Evolutionary conservation across 1,284 basidiomycete genomes (phyloP), one percentile per base, ranked within the genome.

Genomic region (Stygiomarasmius scandens): DNA sequence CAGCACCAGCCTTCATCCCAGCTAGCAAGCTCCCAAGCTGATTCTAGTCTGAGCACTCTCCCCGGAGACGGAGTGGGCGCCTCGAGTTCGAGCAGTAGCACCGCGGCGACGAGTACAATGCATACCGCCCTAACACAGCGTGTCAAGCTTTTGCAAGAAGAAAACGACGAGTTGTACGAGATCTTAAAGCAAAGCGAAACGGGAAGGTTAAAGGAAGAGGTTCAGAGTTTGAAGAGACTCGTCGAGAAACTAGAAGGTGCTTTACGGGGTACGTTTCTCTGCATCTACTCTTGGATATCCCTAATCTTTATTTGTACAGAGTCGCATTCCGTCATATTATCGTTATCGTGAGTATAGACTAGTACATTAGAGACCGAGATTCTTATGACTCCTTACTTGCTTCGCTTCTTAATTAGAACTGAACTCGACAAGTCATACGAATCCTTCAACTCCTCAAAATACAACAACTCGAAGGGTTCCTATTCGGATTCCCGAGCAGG

Each of bases 101-200:
- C 29, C 6, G 87, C 88, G 0, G 85, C 89, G 25, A 81, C 81
- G 25, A 54, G 24, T 25, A 47, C 55, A 23, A 57, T 50, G n/a
- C 47, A 52, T 43, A 76, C 84, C 16, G 90, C 90, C 2, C 78
- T 93, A 55, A 85, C 83, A 0, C 89, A 91, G 66, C 79, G 89
- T 50, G 80, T 83, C 25, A 84, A 83, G 56, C 71, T 87, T 8
- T 74, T 93, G 9, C 91, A 93, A 68, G 86, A 90, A 54, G 90
- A 93, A 71, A 93, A 93, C 58, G 89, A 93, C 61, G 90, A 93
- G 61, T 65, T 91, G 3, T 93, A 92, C 66, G 82, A 85, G 52
- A 71, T 92, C 6, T 71, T 93, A 46, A 87, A 84, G 68, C 74
- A 75, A 24, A 83, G 86, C 49, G 59, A 85, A 65, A 67, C 85